These are phyloP conservation scores for Fennellomyces sp. DNA, from an alignment of 371 early-diverging fungal species.

Conservation along the genomic window DNA sequence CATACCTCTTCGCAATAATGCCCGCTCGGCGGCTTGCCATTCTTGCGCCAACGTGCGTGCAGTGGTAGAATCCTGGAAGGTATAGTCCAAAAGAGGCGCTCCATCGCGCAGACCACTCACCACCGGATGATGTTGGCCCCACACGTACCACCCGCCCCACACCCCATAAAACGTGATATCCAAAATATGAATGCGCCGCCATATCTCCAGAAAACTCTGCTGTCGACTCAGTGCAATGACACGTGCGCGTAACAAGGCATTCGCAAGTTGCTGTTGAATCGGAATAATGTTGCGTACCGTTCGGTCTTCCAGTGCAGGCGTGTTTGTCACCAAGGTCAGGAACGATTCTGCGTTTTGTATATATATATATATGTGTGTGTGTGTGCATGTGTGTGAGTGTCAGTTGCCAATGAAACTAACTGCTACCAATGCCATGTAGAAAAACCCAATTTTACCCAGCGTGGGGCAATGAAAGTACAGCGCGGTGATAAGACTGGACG, in stretches of 20 bases:
- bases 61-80: neutral
- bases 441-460: too few relatives aligned
- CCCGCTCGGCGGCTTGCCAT: slow-evolving; percentile 10
- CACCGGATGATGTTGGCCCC: neutral
- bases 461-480: neutral
- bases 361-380: neutral
- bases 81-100: slow-evolving; percentile 2
- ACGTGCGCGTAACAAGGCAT: slow-evolving; percentile 9
- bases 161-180: slow-evolving; percentile 6
- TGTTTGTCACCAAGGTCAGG: slow-evolving; percentile 2
- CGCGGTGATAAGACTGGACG: too few relatives aligned
- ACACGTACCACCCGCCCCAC: slow-evolving; percentile 2
- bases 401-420: too few relatives aligned
- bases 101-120: slow-evolving; percentile 1
- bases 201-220: neutral
- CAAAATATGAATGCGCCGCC: neutral
- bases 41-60: slow-evolving; percentile 2
- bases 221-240: neutral
- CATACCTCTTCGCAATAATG: neutral
- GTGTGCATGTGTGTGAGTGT: too few relatives aligned
- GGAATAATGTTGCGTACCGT: neutral
- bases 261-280: neutral
- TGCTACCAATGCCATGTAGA: too few relatives aligned
- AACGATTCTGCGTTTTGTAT: slow-evolving; percentile 9
- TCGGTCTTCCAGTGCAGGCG: neutral